Percentiles rank a stretch among this genome's conserved stretches.
phyloP scores from a whole-genome alignment of 352 stramenopile genomes.

The Phytophthora quininea region DNA sequence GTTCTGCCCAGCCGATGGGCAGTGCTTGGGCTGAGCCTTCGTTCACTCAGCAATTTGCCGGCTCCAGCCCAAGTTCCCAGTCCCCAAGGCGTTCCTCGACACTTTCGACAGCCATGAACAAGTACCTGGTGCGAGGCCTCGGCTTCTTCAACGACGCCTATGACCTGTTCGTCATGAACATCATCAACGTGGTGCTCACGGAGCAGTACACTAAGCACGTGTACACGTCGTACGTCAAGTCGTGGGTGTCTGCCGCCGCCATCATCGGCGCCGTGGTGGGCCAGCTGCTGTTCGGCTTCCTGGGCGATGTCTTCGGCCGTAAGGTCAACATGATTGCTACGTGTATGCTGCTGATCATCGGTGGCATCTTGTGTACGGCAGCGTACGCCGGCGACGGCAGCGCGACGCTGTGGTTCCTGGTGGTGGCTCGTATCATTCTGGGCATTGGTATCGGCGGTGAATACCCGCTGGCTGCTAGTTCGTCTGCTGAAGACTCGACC shows the following conservation, averaged over 20 bases:
- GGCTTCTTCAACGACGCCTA: constrained; percentile 71
- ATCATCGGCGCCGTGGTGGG: constrained; percentile 60
- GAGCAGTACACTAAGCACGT: constrained; percentile 63
- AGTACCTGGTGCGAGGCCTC: constrained; percentile 58
- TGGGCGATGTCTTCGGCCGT: constrained; percentile 63
- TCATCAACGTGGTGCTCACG: constrained; percentile 67
- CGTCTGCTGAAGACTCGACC: constrained; percentile 44
- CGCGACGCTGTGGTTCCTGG: constrained; percentile 48
- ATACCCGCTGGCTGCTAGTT: constrained; percentile 43
- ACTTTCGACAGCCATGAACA: constrained; percentile 43
- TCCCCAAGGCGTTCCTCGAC: background rate
- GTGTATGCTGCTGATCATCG: constrained; percentile 54
- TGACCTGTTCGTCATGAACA: constrained; percentile 75
- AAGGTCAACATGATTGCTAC: constrained; percentile 67
- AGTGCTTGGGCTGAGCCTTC: no score
- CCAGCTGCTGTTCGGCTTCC: constrained; percentile 57
- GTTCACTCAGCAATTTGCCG: background rate
- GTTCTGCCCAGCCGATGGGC: background rate
- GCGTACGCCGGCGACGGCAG: constrained; percentile 35
- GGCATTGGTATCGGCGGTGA: constrained; percentile 52
- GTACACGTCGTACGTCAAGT: constrained; percentile 66
- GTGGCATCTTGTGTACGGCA: constrained; percentile 50
- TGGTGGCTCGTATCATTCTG: constrained; percentile 44
- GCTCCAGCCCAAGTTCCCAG: background rate
- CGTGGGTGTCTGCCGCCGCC: constrained; percentile 52